Evolutionary conservation across 179 eudicot genomes (phyloP), one percentile per base, ranked within the genome.

Genomic region (Vitellaria paradoxa): DNA sequence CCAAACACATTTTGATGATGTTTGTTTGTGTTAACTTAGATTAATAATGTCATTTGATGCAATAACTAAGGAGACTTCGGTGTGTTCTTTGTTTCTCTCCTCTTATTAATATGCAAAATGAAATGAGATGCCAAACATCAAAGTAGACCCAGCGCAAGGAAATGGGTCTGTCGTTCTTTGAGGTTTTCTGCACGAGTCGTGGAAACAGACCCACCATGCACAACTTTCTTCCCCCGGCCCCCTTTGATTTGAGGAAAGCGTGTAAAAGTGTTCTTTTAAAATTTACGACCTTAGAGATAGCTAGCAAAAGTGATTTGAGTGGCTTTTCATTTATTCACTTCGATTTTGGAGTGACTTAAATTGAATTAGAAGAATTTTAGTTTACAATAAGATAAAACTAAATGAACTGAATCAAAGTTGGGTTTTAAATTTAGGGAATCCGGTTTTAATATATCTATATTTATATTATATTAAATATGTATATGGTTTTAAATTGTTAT

Each of bases 181-280:
- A 18, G 49, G 62, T 47, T 70, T 53, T 42, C 26, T 24, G 47
- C 65, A 73, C 67, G 73, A 77, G 81, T 79, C n/a, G 40, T 65
- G 52, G 65, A 78, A 45, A 77, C 24, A n/a, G 59, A 77, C 50
- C 70, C 70, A 12, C 12, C 55, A 30, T 77, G 46, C 55, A 50
- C 11, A 50, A 50, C 11, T 12, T 7, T 70, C 76, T 56, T 21
- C 73, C 12, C 26, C 9, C 20, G 46, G 60, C 20, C 23, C 60
- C 9, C 45, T 23, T 59, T 53, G 9, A 57, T 72, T 72, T 40
- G 72, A 50, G 65, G 46, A 77, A 65, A 65, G 65, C 59, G 61
- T 37, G 77, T 8, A 59, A 76, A 67, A 46, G 55, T 81, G 46
- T 30, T 30, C 57, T 72, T 14, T 45, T 65, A 15, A 55, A 40